Evolutionary conservation across 257 asterid genomes (phyloP).

Genomic region (Jacaranda copaia): DNA sequence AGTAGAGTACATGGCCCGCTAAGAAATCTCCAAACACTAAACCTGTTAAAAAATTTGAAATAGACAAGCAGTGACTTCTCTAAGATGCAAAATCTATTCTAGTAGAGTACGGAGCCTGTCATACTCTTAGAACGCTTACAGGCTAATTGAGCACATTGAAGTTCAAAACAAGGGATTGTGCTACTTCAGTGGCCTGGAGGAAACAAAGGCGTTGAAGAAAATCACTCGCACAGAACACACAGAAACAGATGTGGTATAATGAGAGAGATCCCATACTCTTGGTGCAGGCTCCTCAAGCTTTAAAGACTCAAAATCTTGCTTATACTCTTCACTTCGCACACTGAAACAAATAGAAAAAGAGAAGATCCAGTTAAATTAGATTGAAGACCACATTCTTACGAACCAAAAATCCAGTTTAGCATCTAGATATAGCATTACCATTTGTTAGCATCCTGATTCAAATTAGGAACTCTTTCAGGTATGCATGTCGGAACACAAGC

Average conservation of each 20-base stretch:
- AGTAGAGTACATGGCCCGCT: neutral
- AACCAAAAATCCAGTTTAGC: slow-evolving; percentile 9
- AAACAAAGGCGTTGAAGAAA: neutral
- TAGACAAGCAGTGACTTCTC: neutral
- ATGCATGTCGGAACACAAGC: slow-evolving; percentile 64
- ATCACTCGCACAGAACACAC: neutral
- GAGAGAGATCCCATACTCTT: slow-evolving; percentile 53
- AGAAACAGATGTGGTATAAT: neutral
- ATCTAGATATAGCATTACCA: slow-evolving; percentile 49
- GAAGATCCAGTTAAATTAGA: slow-evolving; percentile 10
- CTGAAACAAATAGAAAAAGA: slow-evolving; percentile 42
- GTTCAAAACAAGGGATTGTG: slow-evolving; percentile 1
- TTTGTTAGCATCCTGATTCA: slow-evolving; percentile 46
- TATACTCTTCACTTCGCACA: slow-evolving; percentile 48
- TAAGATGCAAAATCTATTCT: neutral
- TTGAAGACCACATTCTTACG: slow-evolving; percentile 14
- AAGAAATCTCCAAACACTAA: neutral
- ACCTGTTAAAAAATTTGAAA: slow-evolving; percentile 15
- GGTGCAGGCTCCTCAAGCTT: slow-evolving; percentile 80
- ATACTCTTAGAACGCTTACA: slow-evolving; percentile 3
- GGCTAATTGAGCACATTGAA: slow-evolving; percentile 17
- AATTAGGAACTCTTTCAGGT: slow-evolving; percentile 54
- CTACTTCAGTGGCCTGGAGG: slow-evolving; percentile 7
- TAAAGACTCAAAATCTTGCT: slow-evolving; percentile 54
- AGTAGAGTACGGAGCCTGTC: neutral